phyloP scores from a whole-genome alignment of 192 early-diverging fungal genomes.

The Coemansia sp. region DNA sequence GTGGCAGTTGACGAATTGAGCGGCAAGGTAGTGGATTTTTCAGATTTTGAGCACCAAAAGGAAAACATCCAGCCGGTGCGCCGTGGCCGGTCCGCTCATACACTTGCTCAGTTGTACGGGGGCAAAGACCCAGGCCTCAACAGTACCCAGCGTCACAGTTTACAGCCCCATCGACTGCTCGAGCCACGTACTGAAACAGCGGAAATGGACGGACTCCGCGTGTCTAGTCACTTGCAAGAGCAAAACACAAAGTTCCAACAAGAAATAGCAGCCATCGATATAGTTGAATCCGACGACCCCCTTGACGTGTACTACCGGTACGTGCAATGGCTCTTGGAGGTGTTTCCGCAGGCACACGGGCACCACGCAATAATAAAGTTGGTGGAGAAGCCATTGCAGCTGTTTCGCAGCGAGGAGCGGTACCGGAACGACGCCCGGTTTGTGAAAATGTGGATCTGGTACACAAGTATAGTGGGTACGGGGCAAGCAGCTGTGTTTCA shows the following conservation, averaged over 20 bases:
- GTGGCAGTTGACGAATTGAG: not conserved
- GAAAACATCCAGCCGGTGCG: slow-evolving; percentile 74
- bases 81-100: slow-evolving; percentile 64
- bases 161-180: slow-evolving; percentile 18
- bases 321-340: slow-evolving; percentile 62
- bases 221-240: slow-evolving; percentile 28
- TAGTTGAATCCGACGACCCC: slow-evolving; percentile 52
- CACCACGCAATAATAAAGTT: slow-evolving; percentile 56
- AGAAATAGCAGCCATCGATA: slow-evolving; percentile 32
- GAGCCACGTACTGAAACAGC: too few species aligned
- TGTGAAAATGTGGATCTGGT: slow-evolving; percentile 62
- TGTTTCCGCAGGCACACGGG: slow-evolving; percentile 60
- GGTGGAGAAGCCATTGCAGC: slow-evolving; percentile 51
- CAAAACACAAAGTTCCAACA: slow-evolving; percentile 42
- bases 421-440: slow-evolving; percentile 66
- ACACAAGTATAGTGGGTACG: slow-evolving; percentile 48
- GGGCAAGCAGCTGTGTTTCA: slow-evolving; percentile 72
- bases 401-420: slow-evolving; percentile 56
- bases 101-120: slow-evolving; percentile 45
- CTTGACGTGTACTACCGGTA: slow-evolving; percentile 63
- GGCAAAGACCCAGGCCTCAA: slow-evolving; percentile 1
- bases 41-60: slow-evolving; percentile 68
- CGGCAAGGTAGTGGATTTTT: slow-evolving; percentile 36
- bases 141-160: slow-evolving; percentile 20
- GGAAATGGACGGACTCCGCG: not conserved